Percentiles rank a stretch among this genome's conserved stretches.
Evolutionary conservation across 164 flowering plant species (phyloP).

Genomic region (Litsea cubeba): DNA sequence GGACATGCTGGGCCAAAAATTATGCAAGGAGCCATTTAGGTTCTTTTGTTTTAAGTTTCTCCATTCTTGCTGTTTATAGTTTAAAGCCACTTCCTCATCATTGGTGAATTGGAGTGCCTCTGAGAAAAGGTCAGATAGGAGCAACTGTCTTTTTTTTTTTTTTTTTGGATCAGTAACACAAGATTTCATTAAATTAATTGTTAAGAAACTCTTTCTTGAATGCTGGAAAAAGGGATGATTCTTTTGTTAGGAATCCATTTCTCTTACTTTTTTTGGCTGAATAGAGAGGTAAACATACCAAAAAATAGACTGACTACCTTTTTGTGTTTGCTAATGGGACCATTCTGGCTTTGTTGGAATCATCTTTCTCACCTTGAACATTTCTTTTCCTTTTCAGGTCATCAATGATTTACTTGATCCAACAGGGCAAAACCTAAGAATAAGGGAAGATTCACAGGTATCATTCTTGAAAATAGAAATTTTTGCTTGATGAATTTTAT

Average conservation of each 20-base stretch:
- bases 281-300: background rate
- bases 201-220: background rate
- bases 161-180: too few relatives aligned
- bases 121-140: background rate
- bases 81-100: background rate
- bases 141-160: background rate
- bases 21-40: background rate
- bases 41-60: background rate
- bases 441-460: constrained; percentile 84
- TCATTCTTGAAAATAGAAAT: constrained; percentile 4
- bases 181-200: too few relatives aligned
- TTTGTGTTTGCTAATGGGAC: background rate
- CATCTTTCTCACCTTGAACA: background rate
- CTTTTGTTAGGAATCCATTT: background rate
- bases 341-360: background rate
- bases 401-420: constrained; percentile 85
- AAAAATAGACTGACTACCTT: background rate
- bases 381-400: constrained; percentile 40
- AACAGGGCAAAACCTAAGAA: constrained; percentile 67
- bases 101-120: background rate
- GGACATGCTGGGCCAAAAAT: background rate
- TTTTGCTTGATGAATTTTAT: background rate
- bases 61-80: too few relatives aligned
- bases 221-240: background rate
- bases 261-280: background rate